Percentiles rank a stretch among this genome's conserved stretches.
Evolutionary conservation across 164 flowering plant genomes (phyloP).

Genomic region (Vitis cinerea): DNA sequence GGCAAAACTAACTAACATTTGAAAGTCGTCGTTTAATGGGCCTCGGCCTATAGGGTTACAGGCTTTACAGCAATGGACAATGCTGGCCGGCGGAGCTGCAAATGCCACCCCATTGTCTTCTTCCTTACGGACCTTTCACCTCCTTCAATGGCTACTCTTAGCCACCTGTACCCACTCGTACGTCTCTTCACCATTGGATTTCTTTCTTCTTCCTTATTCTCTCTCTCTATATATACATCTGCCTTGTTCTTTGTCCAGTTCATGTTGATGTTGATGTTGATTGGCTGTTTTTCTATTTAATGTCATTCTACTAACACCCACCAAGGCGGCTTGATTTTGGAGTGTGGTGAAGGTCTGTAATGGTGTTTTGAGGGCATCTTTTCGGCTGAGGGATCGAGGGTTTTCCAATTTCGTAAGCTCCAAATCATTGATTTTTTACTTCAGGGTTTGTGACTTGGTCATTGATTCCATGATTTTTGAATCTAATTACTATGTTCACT

Average conservation of each 20-base stretch:
- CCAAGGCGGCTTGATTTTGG: not conserved
- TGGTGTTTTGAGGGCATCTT: no score
- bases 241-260: constrained; percentile 5
- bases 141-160: not conserved
- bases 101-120: constrained; percentile 9
- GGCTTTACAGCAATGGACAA: not conserved
- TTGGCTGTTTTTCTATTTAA: not conserved
- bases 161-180: not conserved
- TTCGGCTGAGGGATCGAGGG: no score
- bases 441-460: no score
- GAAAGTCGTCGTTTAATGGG: not conserved
- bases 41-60: no score
- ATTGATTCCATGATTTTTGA: no score
- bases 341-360: not conserved
- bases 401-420: no score
- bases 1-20: not conserved
- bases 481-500: no score
- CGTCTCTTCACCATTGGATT: no score
- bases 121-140: constrained; percentile 1
- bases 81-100: constrained; percentile 12
- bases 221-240: not conserved
- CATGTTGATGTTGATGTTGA: not conserved
- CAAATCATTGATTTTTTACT: no score
- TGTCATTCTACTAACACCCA: not conserved
- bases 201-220: not conserved